Conservation (phyloP, 352 stramenopile species). For the Aphanomyces euteiches region DNA sequence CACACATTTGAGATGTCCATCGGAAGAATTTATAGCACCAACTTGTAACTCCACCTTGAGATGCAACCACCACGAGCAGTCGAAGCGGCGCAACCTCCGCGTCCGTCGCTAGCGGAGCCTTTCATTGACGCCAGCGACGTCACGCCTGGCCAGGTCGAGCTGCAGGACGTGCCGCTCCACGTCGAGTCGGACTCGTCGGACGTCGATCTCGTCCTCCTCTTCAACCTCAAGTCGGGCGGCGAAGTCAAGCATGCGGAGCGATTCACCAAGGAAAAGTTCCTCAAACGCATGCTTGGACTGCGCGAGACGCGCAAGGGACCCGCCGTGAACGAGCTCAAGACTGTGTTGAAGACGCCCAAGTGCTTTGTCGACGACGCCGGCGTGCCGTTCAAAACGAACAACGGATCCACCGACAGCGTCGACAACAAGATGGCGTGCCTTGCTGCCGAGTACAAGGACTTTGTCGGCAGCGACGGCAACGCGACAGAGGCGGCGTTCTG, state of each 20-base stretch:
- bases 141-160: background rate
- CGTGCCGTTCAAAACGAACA: background rate
- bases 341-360: slow-evolving; percentile 57
- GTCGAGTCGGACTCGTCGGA: slow-evolving; percentile 29
- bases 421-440: background rate
- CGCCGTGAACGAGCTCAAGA: slow-evolving; percentile 67
- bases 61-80: background rate
- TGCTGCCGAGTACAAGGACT: slow-evolving; percentile 53
- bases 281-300: slow-evolving; percentile 57
- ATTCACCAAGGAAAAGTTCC: slow-evolving; percentile 61
- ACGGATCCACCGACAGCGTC: background rate
- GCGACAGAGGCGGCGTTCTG: slow-evolving; percentile 65
- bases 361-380: slow-evolving; percentile 71
- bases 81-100: background rate
- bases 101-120: background rate
- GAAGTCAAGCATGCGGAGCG: slow-evolving; percentile 61
- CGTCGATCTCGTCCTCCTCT: slow-evolving; percentile 79
- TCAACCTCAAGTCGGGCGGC: slow-evolving; percentile 55
- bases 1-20: background rate
- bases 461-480: slow-evolving; percentile 40
- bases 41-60: background rate
- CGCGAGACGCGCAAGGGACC: slow-evolving; percentile 34
- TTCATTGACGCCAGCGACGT: slow-evolving; percentile 12
- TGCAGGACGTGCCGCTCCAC: slow-evolving; percentile 7
- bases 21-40: background rate